Percentiles rank a stretch among this genome's conserved stretches.
Conservation (phyloP, 2,329 filamentous ascomycete genomes). For the Zymoseptoria ardabiliae region DNA sequence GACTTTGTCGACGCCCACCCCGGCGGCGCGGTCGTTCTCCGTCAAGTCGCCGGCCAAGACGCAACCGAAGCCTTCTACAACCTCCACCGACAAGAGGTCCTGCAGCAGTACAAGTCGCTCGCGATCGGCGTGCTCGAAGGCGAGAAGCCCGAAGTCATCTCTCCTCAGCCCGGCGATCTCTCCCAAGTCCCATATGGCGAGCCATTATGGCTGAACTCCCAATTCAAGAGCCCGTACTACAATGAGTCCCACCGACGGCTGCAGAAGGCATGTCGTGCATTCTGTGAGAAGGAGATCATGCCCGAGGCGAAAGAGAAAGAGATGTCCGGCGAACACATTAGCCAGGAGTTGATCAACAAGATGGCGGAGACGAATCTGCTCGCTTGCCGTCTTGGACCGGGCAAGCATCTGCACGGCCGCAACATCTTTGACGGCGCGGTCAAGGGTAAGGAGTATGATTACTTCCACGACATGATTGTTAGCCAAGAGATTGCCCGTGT, state of each 20-base stretch:
- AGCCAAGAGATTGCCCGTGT: conserved; percentile 64
- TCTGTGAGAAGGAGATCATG: conserved; percentile 62
- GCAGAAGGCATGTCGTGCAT: conserved; percentile 63
- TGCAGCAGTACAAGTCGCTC: conserved; percentile 68
- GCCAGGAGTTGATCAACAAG: conserved; percentile 62
- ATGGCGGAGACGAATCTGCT: conserved; percentile 70
- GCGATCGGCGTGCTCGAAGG: conserved; percentile 68
- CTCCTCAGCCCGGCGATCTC: conserved; percentile 62
- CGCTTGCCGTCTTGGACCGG: conserved; percentile 77
- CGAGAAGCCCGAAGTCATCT: conserved; percentile 68
- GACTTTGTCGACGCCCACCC: conserved; percentile 83
- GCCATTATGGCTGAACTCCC: conserved; percentile 70
- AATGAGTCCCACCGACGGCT: conserved; percentile 64
- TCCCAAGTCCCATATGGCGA: conserved; percentile 77
- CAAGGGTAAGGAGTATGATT: conserved; percentile 75
- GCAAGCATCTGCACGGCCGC: conserved; percentile 69
- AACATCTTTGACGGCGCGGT: conserved; percentile 61
- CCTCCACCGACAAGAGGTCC: conserved; percentile 83
- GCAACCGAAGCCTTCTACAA: conserved; percentile 84
- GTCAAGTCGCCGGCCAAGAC: conserved; percentile 73
- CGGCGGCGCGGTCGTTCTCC: conserved; percentile 70
- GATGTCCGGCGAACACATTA: conserved; percentile 63
- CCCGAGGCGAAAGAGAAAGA: conserved; percentile 73
- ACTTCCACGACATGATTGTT: conserved; percentile 75
- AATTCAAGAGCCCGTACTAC: conserved; percentile 75